Conservation (phyloP, 352 stramenopile genomes). For the Sclerospora graminicola region DNA sequence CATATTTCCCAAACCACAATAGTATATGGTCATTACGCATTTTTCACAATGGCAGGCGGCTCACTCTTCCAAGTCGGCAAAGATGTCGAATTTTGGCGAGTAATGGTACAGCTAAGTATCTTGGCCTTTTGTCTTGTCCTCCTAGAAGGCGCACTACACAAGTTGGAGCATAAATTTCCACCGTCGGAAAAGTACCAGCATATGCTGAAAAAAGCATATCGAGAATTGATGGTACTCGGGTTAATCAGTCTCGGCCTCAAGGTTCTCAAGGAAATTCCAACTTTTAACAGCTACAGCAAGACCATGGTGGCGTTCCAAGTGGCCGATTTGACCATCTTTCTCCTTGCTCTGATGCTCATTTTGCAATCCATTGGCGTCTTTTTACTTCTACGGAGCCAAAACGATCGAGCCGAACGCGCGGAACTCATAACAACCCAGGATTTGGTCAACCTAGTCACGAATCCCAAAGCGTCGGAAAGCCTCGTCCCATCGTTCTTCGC, state of each 20-base stretch:
- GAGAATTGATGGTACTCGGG: slow-evolving; percentile 49
- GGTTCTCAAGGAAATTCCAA: slow-evolving; percentile 28
- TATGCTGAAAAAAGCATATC: slow-evolving; percentile 54
- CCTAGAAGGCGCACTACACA: slow-evolving; percentile 37
- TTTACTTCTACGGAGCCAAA: slow-evolving; percentile 27
- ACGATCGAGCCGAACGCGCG: slow-evolving; percentile 25
- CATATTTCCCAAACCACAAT: no score
- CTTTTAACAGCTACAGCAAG: slow-evolving; percentile 24
- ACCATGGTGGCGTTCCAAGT: slow-evolving; percentile 38
- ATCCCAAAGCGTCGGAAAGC: background rate
- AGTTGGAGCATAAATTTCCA: slow-evolving; percentile 31
- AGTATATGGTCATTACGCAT: slow-evolving; percentile 5
- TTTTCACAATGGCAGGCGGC: slow-evolving; percentile 14
- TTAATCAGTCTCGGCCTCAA: slow-evolving; percentile 48
- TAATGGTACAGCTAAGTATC: slow-evolving; percentile 35
- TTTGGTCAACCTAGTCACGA: slow-evolving; percentile 9
- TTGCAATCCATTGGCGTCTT: slow-evolving; percentile 37
- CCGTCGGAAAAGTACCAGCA: slow-evolving; percentile 50
- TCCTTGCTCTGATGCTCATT: slow-evolving; percentile 41
- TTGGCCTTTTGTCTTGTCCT: slow-evolving; percentile 35
- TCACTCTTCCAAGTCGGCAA: slow-evolving; percentile 50
- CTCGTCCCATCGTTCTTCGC: slow-evolving; percentile 5
- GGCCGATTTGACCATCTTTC: slow-evolving; percentile 46
- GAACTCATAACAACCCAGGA: slow-evolving; percentile 34
- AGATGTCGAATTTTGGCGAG: slow-evolving; percentile 43